Conservation (phyloP, 495 filamentous ascomycete species). For the Letharia lupina region DNA sequence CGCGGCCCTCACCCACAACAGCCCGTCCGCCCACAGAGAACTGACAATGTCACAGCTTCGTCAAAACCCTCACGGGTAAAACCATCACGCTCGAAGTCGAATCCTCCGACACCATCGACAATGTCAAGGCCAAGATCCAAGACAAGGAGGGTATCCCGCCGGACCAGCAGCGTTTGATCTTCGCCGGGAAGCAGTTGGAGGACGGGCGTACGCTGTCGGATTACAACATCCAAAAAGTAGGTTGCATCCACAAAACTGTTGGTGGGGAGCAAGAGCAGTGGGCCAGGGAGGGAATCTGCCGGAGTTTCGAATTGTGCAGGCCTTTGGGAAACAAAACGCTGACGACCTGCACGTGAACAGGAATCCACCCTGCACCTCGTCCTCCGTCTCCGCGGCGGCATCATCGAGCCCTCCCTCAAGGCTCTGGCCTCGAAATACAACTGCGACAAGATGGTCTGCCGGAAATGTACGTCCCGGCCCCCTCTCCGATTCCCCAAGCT, state of each 20-base stretch:
- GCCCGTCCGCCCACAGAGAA: slow-evolving; percentile 3
- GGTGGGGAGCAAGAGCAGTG: background rate
- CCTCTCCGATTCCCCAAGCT: background rate
- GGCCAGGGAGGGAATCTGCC: background rate
- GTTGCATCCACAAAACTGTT: background rate
- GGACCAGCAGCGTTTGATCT: slow-evolving; percentile 99
- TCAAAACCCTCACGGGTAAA: slow-evolving; percentile 97
- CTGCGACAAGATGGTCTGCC: slow-evolving; percentile 99
- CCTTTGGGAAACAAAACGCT: background rate
- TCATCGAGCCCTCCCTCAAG: slow-evolving; percentile 99
- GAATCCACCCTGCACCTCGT: slow-evolving; percentile 99
- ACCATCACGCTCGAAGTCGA: slow-evolving; percentile 99
- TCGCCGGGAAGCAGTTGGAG: slow-evolving; percentile 99
- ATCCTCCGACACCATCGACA: slow-evolving; percentile 98
- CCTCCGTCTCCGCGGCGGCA: slow-evolving; percentile 97
- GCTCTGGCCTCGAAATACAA: slow-evolving; percentile 98
- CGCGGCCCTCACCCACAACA: slow-evolving; percentile 17
- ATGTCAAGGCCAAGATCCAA: slow-evolving; percentile 95
- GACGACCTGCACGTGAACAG: slow-evolving; percentile 35
- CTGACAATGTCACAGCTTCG: slow-evolving; percentile 56
- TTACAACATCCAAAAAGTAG: slow-evolving; percentile 99
- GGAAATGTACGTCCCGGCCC: slow-evolving; percentile 90
- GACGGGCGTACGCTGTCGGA: slow-evolving; percentile 96
- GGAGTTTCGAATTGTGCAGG: background rate
- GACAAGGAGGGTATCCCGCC: slow-evolving; percentile 99